Evolutionary conservation across 2,329 filamentous ascomycete species (phyloP), one percentile per base, ranked within the genome.

Genomic region (Hymenoscyphus fraxineus): DNA sequence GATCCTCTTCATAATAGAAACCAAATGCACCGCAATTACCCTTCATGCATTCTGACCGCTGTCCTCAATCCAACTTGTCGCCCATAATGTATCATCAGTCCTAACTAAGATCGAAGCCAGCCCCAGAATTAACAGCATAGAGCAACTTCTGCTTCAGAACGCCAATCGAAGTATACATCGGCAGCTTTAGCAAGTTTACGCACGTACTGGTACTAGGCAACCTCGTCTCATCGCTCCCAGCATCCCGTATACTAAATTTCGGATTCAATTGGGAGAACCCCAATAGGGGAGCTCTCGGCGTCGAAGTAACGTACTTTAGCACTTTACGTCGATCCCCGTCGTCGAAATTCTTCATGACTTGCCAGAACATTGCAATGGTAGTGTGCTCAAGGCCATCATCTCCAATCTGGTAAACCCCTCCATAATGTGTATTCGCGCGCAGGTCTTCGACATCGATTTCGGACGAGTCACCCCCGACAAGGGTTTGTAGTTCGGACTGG

Each of bases 201-300:
- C 95, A 99, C 0, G 95, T 99, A 75, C 93, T 97, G 19, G 95
- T 93, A 74, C 92, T 98, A 2, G 95, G 95, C 68, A 97, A 79
- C 65, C 95, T 82, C 58, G 86, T 83, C 77, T 94, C 85, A 73
- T 96, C 92, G 32, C 79, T 80, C 4, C 91, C 90, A 0, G 87
- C 88, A 77, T 99, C 95, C 4, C 95, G 82, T 67, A 99, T 98
- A 73, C 88, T 94, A 76, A 99, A 99, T 47, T 83, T 82, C 2
- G 95, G 95, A 64, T 88, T 90, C 68, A 99, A 79, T 73, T 95
- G 90, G 19, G 87, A 86, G 74, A 99, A 99, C 0, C 95, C 95
- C 2, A 98, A 79, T 56, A 99, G 79, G 2, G 95, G 95, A 38
- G 93, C 94, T 44, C 95, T 83, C 0, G 95, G 94, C 10, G 95